Conservation (phyloP, 225 moss, liverwort and hornwort species). For the Sphagnum tenellum region DNA sequence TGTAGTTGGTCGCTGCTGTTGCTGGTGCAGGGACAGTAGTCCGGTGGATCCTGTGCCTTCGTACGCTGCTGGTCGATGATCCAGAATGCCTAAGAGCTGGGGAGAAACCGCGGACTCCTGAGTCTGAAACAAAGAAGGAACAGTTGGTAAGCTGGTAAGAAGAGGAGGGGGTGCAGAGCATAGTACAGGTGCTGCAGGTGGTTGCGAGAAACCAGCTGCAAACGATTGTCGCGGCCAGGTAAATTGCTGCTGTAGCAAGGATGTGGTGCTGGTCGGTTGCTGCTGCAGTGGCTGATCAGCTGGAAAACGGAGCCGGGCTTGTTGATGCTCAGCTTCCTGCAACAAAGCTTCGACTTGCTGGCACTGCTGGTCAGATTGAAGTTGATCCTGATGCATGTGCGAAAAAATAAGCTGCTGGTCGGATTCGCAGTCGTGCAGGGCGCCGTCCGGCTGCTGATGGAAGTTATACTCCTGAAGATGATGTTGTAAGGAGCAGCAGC, state of each 20-base stretch:
- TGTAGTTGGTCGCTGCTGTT: slow-evolving; percentile 15
- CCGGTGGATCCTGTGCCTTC: too few species aligned
- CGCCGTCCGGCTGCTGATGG: slow-evolving; percentile 24
- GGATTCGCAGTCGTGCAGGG: slow-evolving; percentile 37
- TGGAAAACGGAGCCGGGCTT: slow-evolving; percentile 32
- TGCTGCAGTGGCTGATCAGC: slow-evolving; percentile 32
- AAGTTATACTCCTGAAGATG: neutral
- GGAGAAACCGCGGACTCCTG: slow-evolving; percentile 71
- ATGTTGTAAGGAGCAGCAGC: too few species aligned
- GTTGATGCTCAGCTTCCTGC: slow-evolving; percentile 5
- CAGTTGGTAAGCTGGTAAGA: slow-evolving; percentile 30
- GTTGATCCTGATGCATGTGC: too few species aligned
- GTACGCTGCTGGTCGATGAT: slow-evolving; percentile 14
- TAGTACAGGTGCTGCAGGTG: slow-evolving; percentile 39
- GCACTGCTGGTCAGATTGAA: too few species aligned
- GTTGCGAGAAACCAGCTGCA: neutral
- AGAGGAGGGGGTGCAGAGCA: slow-evolving; percentile 34
- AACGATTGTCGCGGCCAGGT: slow-evolving; percentile 34
- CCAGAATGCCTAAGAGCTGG: slow-evolving; percentile 53
- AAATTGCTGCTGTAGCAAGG: slow-evolving; percentile 52
- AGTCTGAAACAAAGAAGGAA: slow-evolving; percentile 43
- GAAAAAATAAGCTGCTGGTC: slow-evolving; percentile 4
- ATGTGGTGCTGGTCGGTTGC: slow-evolving; percentile 35
- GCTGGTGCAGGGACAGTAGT: too few species aligned
- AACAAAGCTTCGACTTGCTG: too few species aligned